Base-by-base conservation (phyloP, 2,329 filamentous ascomycete species). In the Aspergillus awamori region DNA sequence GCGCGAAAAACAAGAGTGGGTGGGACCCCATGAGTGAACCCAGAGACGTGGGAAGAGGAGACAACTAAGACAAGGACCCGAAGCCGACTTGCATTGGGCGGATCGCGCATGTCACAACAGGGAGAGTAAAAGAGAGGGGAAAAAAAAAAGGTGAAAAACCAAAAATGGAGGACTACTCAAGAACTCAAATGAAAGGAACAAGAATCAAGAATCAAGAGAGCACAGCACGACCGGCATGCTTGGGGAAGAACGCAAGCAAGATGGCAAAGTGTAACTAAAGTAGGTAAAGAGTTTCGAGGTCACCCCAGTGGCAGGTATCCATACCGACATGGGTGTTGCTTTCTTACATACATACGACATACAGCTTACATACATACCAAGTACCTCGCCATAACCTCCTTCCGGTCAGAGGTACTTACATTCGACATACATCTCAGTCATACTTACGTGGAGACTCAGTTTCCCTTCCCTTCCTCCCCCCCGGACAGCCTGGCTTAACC, bases 21-120 rank as follows among this genome's bases (percentile, higher is more conserved):
- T 59, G 49, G 58, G 58, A 57, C 38, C 53, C 53, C 45, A 49
- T 49, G 47, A 30, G 26, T 49, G 54, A 55, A 61, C 57, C 59
- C 59, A 48, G 24, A 39, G 38, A 54, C 54, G 56, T 60, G 58
- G 58, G 47, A 62, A 55, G 24, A 43, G 47, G 41, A 54, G 38
- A 28, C 24, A 57, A 41, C 17, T 22, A 48, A 57, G 41, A 57
- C 45, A 49, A 43, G 43, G 45, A 22, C 45, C 45, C 45, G 26
- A 24, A 15, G 26, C 45, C 45, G 45, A 49, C 45, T 28, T 49
- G 45, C 45, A 49, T 28, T 48, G 24, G 13, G 41, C 41, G 45
- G 45, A 49, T 49, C 45, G 13, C 45, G 45, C 45, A 49, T 8
- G 45, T 45, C 41, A 45, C 41, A 7, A 22, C 41, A 45, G 20